Conservation (phyloP, 192 early-diverging fungal species). For the Umbelopsis isabellina region DNA sequence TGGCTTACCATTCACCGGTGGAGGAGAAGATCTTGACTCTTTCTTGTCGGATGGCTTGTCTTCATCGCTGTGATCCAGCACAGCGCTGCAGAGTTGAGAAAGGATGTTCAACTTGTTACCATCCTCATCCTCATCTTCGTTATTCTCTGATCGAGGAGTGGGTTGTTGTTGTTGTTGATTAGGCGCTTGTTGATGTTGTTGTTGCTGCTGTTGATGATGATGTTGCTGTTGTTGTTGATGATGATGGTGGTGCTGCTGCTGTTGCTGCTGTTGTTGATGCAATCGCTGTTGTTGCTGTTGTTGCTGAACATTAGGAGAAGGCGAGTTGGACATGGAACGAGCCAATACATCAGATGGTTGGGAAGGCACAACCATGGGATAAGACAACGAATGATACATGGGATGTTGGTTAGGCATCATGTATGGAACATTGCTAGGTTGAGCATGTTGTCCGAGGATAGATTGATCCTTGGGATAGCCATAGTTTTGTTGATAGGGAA, state of each 20-base stretch:
- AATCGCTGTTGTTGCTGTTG: slow-evolving; percentile 10
- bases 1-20: slow-evolving; percentile 10
- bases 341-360: slow-evolving; percentile 11
- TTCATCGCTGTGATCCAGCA: slow-evolving; percentile 26
- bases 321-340: slow-evolving; percentile 8
- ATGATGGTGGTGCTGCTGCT: background rate
- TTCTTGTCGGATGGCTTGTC: slow-evolving; percentile 16
- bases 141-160: slow-evolving; percentile 13
- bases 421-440: slow-evolving; percentile 4
- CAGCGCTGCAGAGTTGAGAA: slow-evolving; percentile 32
- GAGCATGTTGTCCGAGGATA: background rate
- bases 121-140: slow-evolving; percentile 24
- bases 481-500: slow-evolving; percentile 16
- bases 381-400: slow-evolving; percentile 19
- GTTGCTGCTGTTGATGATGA: background rate
- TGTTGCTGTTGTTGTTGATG: background rate
- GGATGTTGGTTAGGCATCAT: slow-evolving; percentile 16
- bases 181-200: background rate
- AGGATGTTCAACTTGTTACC: slow-evolving; percentile 32
- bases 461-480: slow-evolving; percentile 11
- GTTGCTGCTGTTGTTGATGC: background rate
- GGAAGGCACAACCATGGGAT: slow-evolving; percentile 13
- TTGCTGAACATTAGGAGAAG: slow-evolving; percentile 7
- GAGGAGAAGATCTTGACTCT: slow-evolving; percentile 15
- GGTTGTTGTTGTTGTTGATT: slow-evolving; percentile 8